Evolutionary conservation across 2,329 filamentous ascomycete species (phyloP).

Genomic region (Aspergillus quadricinctus): DNA sequence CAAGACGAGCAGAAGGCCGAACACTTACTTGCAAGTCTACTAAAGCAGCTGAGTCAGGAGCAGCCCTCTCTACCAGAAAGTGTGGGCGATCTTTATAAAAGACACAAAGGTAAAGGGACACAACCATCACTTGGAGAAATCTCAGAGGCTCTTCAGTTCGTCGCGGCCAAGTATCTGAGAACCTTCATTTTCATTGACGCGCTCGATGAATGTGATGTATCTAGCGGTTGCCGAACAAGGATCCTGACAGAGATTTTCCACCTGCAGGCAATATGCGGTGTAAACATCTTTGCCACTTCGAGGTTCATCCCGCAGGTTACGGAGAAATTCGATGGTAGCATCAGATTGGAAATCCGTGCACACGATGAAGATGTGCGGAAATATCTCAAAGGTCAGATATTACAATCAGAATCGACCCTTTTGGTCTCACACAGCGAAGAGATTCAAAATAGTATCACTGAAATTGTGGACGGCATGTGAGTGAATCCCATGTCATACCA

Average conservation of each 20-base stretch:
- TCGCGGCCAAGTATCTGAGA: constrained; percentile 14
- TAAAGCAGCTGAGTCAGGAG: constrained; percentile 36
- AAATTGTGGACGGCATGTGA: constrained; percentile 31
- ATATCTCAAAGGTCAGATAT: constrained; percentile 26
- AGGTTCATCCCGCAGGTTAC: constrained; percentile 22
- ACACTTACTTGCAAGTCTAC: constrained; percentile 30
- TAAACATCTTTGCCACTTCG: constrained; percentile 32
- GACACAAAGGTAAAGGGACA: constrained; percentile 8
- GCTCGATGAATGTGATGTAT: constrained; percentile 25
- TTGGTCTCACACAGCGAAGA: constrained; percentile 5
- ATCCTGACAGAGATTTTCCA: constrained; percentile 20
- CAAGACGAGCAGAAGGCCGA: constrained; percentile 34
- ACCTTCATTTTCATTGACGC: constrained; percentile 30
- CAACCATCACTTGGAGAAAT: constrained; percentile 25
- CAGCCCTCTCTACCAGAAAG: constrained; percentile 18
- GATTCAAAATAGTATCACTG: not conserved
- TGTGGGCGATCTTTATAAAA: constrained; percentile 27
- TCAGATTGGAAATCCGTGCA: constrained; percentile 30
- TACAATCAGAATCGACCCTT: constrained; percentile 6
- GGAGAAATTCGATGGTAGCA: constrained; percentile 13
- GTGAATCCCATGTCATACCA: constrained; percentile 7
- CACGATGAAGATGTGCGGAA: constrained; percentile 26
- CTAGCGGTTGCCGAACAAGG: not conserved
- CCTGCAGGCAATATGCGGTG: constrained; percentile 12
- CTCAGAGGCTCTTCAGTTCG: constrained; percentile 9